Evolutionary conservation across 2,329 filamentous ascomycete genomes (phyloP).

Genomic region (Aurifilum marmelostoma): DNA sequence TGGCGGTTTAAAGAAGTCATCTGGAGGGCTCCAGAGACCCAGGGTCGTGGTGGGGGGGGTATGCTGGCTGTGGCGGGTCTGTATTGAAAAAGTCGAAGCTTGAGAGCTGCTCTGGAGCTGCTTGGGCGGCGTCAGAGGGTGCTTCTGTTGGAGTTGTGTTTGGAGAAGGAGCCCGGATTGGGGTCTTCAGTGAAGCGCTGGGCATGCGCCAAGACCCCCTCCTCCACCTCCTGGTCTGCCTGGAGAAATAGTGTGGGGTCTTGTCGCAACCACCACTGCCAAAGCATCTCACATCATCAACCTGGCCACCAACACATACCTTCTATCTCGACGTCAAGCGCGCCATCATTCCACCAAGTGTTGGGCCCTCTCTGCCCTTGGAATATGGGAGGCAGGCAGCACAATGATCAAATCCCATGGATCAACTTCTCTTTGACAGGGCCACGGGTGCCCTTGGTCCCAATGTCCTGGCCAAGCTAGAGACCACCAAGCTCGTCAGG

Average conservation of each 20-base stretch:
- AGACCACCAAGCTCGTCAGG: constrained; percentile 67
- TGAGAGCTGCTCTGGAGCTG: background rate
- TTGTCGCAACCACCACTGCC: background rate
- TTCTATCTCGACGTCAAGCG: background rate
- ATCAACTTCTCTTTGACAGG: constrained; percentile 75
- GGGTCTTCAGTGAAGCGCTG: background rate
- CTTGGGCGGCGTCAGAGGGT: background rate
- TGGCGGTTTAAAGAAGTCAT: constrained; percentile 35
- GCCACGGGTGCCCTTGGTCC: constrained; percentile 70
- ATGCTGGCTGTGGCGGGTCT: background rate
- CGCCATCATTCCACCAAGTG: background rate
- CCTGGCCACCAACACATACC: background rate
- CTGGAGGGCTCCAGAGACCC: background rate
- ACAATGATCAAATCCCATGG: constrained; percentile 53
- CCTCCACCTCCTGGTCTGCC: background rate
- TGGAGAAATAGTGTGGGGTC: background rate
- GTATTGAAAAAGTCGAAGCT: background rate
- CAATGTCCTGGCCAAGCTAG: constrained; percentile 65
- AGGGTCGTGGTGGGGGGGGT: too few species aligned
- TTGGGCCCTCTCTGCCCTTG: background rate
- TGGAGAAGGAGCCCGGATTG: background rate
- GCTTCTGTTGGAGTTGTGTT: background rate
- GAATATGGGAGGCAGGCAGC: background rate
- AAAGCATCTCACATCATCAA: background rate
- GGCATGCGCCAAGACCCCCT: constrained; percentile 1